phyloP scores from a whole-genome alignment of 805 yeast species.

The Yarrowia osloensis region DNA sequence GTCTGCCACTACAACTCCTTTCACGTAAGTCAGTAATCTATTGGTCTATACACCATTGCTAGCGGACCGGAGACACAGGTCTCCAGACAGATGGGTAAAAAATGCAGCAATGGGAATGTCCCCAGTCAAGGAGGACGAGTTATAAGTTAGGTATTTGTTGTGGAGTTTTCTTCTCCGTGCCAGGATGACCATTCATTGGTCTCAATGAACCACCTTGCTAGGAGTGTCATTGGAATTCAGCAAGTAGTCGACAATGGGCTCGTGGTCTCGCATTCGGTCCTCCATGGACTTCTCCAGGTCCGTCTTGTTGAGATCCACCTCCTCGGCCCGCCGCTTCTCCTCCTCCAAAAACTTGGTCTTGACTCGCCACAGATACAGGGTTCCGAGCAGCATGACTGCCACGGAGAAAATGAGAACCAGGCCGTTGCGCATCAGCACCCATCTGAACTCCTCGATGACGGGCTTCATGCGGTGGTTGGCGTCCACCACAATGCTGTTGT shows the following conservation, averaged over 20 bases:
- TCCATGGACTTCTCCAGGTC: slow-evolving; percentile 14
- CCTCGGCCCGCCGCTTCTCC: slow-evolving; percentile 21
- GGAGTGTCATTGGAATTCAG: slow-evolving; percentile 12
- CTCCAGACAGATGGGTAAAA: background rate
- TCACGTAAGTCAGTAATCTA: slow-evolving; percentile 4
- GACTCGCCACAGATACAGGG: slow-evolving; percentile 50
- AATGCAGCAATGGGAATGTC: background rate
- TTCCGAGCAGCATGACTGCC: slow-evolving; percentile 60
- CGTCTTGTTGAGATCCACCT: background rate
- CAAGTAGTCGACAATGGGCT: slow-evolving; percentile 24
- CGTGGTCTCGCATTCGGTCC: slow-evolving; percentile 25
- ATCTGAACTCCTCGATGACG: slow-evolving; percentile 83
- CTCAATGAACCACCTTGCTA: background rate
- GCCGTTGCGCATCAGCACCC: slow-evolving; percentile 93
- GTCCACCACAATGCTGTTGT: slow-evolving; percentile 80
- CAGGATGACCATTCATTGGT: no score
- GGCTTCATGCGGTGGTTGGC: slow-evolving; percentile 79
- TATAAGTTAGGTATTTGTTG: slow-evolving; percentile 12
- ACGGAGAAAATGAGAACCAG: slow-evolving; percentile 69
- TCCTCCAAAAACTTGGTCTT: slow-evolving; percentile 79
- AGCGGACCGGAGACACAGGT: background rate
- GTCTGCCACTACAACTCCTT: no score
- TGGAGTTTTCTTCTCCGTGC: slow-evolving; percentile 3
- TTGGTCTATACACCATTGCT: slow-evolving; percentile 23
- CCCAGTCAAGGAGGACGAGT: background rate